Conservation (phyloP, 2,329 filamentous ascomycete species). For the Periconia sp. region DNA sequence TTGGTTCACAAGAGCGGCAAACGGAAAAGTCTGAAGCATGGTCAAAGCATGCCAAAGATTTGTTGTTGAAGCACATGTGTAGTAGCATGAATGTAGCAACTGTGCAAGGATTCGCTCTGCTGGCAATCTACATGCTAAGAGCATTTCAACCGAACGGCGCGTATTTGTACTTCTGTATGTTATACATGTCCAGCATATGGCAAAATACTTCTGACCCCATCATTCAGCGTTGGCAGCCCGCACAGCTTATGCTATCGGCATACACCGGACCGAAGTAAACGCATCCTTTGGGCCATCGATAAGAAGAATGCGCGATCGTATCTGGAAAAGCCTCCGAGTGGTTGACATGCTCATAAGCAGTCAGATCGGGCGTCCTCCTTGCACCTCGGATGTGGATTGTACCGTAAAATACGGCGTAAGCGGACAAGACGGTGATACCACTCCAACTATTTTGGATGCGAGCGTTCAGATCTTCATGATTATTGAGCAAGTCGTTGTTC, state of each 20-base stretch:
- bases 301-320: conserved; percentile 48
- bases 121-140: conserved; percentile 56
- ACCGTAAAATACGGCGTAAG: conserved; percentile 43
- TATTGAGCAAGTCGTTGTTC: conserved; percentile 51
- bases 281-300: conserved; percentile 50
- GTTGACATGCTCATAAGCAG: conserved; percentile 56
- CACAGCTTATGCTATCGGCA: conserved; percentile 55
- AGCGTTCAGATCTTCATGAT: conserved; percentile 52
- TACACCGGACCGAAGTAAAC: conserved; percentile 56
- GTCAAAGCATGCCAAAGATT: conserved; percentile 49
- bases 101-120: conserved; percentile 54
- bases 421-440: conserved; percentile 16
- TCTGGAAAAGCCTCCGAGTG: conserved; percentile 57
- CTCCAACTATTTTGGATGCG: conserved; percentile 31
- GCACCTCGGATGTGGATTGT: conserved; percentile 55
- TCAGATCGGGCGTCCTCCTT: conserved; percentile 54
- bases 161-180: conserved; percentile 52
- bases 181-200: not conserved
- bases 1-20: conserved; percentile 50
- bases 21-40: conserved; percentile 50
- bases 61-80: conserved; percentile 50
- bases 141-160: conserved; percentile 56
- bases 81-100: conserved; percentile 54
- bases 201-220: not conserved
- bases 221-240: conserved; percentile 48